These are phyloP conservation scores for Agastache rugosa DNA, from an alignment of 257 asterid species.

Conservation along the genomic window DNA sequence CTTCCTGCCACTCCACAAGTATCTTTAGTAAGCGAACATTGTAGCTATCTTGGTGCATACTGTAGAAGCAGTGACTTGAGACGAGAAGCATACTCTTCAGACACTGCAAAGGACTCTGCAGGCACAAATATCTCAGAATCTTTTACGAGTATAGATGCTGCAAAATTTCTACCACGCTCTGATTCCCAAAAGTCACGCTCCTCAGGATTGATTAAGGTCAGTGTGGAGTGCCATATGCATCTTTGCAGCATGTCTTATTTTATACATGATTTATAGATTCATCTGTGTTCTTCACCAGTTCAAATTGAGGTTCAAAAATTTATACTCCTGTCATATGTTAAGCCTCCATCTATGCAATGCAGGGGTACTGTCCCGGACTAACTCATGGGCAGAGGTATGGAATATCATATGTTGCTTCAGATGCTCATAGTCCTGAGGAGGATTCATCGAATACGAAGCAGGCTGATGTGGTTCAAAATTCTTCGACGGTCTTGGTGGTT, in stretches of 20 bases:
- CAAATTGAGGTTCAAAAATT: not conserved
- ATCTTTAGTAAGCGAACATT: slow-evolving; percentile 75
- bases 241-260: not conserved
- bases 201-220: slow-evolving; percentile 79
- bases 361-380: slow-evolving; percentile 95
- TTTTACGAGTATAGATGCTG: slow-evolving; percentile 36
- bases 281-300: not conserved
- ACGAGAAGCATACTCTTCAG: slow-evolving; percentile 50
- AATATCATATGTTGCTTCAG: slow-evolving; percentile 57
- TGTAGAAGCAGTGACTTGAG: slow-evolving; percentile 62
- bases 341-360: slow-evolving; percentile 33
- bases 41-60: slow-evolving; percentile 88
- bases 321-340: not conserved
- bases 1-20: slow-evolving; percentile 92
- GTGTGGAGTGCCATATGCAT: slow-evolving; percentile 27
- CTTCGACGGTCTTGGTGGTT: slow-evolving; percentile 44
- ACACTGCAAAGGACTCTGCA: slow-evolving; percentile 40
- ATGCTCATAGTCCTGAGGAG: slow-evolving; percentile 40
- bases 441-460: slow-evolving; percentile 50
- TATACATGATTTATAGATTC: not conserved
- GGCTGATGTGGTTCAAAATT: slow-evolving; percentile 43
- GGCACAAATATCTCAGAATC: slow-evolving; percentile 59
- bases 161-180: slow-evolving; percentile 45
- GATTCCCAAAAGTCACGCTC: slow-evolving; percentile 45
- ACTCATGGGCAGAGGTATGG: slow-evolving; percentile 88